Conservation (phyloP, 768 basidiomycete genomes). For the Mycena epipterygia region DNA sequence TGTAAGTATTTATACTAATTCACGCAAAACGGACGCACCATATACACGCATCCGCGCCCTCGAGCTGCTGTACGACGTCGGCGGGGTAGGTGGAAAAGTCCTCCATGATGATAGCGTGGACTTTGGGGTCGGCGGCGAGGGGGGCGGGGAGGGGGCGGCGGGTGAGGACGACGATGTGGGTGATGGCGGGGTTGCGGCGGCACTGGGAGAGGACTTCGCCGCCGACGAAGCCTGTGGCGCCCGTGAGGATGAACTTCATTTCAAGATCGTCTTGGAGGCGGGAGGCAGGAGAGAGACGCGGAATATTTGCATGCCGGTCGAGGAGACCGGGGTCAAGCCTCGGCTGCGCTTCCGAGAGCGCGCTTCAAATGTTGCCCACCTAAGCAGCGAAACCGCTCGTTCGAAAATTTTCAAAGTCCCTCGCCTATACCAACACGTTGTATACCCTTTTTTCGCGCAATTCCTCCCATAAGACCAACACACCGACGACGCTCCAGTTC, state of each 20-base stretch:
- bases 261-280: not conserved
- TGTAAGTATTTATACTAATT: not conserved
- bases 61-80: not conserved
- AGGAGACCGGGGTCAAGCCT: too few species aligned
- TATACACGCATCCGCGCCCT: conserved; percentile 20
- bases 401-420: too few species aligned
- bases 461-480: too few species aligned
- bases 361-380: too few species aligned
- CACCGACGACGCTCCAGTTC: too few species aligned
- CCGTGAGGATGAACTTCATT: conserved; percentile 25
- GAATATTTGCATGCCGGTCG: not conserved
- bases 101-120: conserved; percentile 16
- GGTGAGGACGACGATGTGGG: conserved; percentile 23
- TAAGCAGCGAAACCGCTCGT: too few species aligned
- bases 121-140: not conserved
- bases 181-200: not conserved
- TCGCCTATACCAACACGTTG: too few species aligned
- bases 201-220: conserved; percentile 11
- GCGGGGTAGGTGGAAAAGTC: conserved; percentile 13
- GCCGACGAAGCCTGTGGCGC: conserved; percentile 19
- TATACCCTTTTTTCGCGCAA: too few species aligned
- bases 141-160: conserved; percentile 14
- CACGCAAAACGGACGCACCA: not conserved
- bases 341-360: too few species aligned
- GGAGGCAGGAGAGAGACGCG: not conserved